phyloP scores from a whole-genome alignment of 768 basidiomycete genomes.

The Gelatoporia subvermispora region DNA sequence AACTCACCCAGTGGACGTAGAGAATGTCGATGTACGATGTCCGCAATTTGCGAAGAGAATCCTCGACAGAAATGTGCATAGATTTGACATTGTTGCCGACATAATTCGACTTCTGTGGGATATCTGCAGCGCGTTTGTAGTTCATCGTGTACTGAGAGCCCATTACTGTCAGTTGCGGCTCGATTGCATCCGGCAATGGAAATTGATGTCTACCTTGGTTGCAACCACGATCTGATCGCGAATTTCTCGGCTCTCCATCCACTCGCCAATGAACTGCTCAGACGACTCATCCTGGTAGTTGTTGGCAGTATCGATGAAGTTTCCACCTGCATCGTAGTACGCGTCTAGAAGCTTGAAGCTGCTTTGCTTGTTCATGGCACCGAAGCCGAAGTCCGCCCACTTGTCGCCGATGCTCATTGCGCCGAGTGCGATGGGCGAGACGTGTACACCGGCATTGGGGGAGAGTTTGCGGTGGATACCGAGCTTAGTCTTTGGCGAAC shows the following conservation, averaged over 20 bases:
- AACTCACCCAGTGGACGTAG: conserved; percentile 33
- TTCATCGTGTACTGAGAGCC: conserved; percentile 21
- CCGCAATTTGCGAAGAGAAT: conserved; percentile 36
- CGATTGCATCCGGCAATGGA: background rate
- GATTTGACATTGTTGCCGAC: conserved; percentile 37
- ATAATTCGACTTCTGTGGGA: conserved; percentile 21
- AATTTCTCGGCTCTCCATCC: conserved; percentile 37
- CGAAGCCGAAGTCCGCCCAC: conserved; percentile 26
- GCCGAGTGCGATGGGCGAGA: conserved; percentile 30
- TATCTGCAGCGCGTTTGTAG: conserved; percentile 15
- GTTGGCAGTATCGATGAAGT: conserved; percentile 45
- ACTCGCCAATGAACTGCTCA: conserved; percentile 48
- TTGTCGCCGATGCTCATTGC: conserved; percentile 36
- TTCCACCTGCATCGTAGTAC: conserved; percentile 40
- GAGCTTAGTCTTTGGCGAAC: conserved; percentile 7
- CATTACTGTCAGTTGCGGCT: background rate
- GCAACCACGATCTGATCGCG: conserved; percentile 45
- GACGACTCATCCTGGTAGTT: conserved; percentile 52
- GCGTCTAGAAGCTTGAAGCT: conserved; percentile 40
- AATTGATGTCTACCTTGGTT: conserved; percentile 31
- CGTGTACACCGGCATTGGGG: background rate
- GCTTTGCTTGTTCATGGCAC: conserved; percentile 30
- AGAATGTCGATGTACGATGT: conserved; percentile 42
- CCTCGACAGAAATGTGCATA: conserved; percentile 28
- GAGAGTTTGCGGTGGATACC: background rate